Base-by-base conservation (phyloP, 495 filamentous ascomycete species). In the Aspergillus hancockii region DNA sequence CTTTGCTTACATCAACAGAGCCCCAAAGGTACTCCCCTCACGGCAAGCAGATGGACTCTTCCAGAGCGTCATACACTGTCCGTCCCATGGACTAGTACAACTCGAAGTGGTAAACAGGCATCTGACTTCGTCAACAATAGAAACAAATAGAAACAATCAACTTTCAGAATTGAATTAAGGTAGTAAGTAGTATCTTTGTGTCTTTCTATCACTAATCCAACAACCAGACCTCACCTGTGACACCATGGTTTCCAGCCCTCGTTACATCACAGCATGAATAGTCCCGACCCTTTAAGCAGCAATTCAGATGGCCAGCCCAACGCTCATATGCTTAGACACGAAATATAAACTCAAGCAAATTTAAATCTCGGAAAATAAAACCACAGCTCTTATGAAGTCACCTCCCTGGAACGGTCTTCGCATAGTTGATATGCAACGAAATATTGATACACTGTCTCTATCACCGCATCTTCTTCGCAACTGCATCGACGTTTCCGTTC, bases 401-500 rank as follows among this genome's bases (percentile, higher is more conserved):
- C 8, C 18, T 23, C 8, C n/a, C 13, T 13, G 31, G 2, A 28
- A 13, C 19, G 30, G 49, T 46, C 49, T 19, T 55, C 55, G 52
- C 56, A 57, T 61, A 63, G 56, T 66, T 62, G 53, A 62, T 43
- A 62, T 60, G 55, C 58, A 32, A 43, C 8, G 19, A 23, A 23
- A 23, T 5, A 1, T 10, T 22, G 4, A 9, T n/a, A 23, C 21
- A 1, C 3, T 25, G 41, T 38, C n/a, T 16, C 7, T 9, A 55
- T 41, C 38, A 75, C 49, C 62, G 54, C 31, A 58, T 67, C 65
- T 76, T 76, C 67, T 79, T 79, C 41, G 62, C 59, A 30, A 59
- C 57, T 21, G 55, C 55, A 46, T 71, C 62, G 8, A 59, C 59
- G 18, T 67, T 31, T 14, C 66, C 68, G 53, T 73, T 71, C 10